phyloP scores from a whole-genome alignment of 371 early-diverging fungal genomes.

The Mortierella sp. region DNA sequence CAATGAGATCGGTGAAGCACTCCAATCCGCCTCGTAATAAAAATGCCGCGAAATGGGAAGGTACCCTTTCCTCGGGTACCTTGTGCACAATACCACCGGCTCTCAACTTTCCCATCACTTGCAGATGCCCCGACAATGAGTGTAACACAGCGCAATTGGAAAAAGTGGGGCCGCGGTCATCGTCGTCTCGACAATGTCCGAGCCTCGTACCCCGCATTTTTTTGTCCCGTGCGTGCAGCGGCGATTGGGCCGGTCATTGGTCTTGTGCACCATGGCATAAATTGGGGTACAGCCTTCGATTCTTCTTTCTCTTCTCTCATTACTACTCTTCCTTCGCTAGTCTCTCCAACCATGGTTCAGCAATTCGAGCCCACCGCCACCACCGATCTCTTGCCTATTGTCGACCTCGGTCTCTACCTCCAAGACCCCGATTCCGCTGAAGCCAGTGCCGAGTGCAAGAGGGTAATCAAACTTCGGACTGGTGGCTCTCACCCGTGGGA shows the following conservation, averaged over 20 bases:
- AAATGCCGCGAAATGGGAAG: neutral
- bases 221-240: neutral
- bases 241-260: conserved; percentile 6
- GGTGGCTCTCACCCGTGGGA: conserved; percentile 9
- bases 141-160: conserved; percentile 16
- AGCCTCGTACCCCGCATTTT: conserved; percentile 17
- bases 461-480: conserved; percentile 22
- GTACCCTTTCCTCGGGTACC: too few species aligned
- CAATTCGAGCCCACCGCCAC: conserved; percentile 32
- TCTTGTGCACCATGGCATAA: too few species aligned
- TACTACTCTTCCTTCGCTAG: conserved; percentile 3
- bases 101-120: conserved; percentile 5
- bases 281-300: too few species aligned
- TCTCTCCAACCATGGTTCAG: conserved; percentile 15
- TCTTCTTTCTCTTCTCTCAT: too few species aligned
- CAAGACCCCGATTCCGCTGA: conserved; percentile 58
- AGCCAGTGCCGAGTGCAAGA: conserved; percentile 60
- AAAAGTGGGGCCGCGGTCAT: conserved; percentile 35
- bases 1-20: conserved; percentile 19
- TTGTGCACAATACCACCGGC: too few species aligned
- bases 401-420: conserved; percentile 67
- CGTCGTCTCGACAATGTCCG: too few species aligned
- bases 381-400: conserved; percentile 60
- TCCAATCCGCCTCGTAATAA: conserved; percentile 1
- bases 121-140: neutral